Conservation (phyloP, 371 early-diverging fungal species). For the Choanephora cucurbitarum region DNA sequence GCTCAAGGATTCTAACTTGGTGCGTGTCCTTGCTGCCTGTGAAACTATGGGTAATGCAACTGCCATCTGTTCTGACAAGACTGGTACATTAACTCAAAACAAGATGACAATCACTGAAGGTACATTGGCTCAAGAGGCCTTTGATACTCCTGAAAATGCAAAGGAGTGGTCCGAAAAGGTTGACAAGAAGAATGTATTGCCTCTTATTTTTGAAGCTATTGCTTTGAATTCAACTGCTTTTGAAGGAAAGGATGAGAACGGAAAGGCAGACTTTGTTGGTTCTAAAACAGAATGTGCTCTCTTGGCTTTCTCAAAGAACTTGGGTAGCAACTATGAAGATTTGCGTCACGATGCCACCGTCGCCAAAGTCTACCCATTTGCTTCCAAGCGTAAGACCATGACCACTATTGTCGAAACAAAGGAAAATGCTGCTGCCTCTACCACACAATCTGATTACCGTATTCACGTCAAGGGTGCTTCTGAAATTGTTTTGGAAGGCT, state of each 20-base stretch:
- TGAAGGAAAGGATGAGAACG: slow-evolving; percentile 78
- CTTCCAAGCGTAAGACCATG: slow-evolving; percentile 86
- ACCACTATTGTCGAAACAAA: slow-evolving; percentile 56
- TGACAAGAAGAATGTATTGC: slow-evolving; percentile 29
- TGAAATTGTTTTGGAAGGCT: slow-evolving; percentile 74
- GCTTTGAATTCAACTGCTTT: slow-evolving; percentile 91
- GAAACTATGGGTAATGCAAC: slow-evolving; percentile 99
- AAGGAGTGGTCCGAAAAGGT: slow-evolving; percentile 38
- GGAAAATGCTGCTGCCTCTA: slow-evolving; percentile 36
- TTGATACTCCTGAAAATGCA: slow-evolving; percentile 32
- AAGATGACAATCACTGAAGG: slow-evolving; percentile 92
- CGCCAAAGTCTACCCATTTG: slow-evolving; percentile 71
- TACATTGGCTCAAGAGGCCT: slow-evolving; percentile 47
- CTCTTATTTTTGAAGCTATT: slow-evolving; percentile 63
- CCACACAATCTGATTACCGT: slow-evolving; percentile 51
- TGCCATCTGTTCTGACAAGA: slow-evolving; percentile 96
- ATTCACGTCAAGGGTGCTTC: slow-evolving; percentile 83
- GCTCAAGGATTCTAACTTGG: slow-evolving; percentile 93
- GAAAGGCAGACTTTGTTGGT: slow-evolving; percentile 77
- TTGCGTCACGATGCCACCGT: slow-evolving; percentile 61
- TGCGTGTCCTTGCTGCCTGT: slow-evolving; percentile 91
- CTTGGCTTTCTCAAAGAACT: slow-evolving; percentile 66
- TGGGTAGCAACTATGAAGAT: slow-evolving; percentile 64
- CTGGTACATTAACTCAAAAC: slow-evolving; percentile 96
- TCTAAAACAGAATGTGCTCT: slow-evolving; percentile 95